phyloP scores from a whole-genome alignment of 129 eudicot species.

The Arctium lappa region DNA sequence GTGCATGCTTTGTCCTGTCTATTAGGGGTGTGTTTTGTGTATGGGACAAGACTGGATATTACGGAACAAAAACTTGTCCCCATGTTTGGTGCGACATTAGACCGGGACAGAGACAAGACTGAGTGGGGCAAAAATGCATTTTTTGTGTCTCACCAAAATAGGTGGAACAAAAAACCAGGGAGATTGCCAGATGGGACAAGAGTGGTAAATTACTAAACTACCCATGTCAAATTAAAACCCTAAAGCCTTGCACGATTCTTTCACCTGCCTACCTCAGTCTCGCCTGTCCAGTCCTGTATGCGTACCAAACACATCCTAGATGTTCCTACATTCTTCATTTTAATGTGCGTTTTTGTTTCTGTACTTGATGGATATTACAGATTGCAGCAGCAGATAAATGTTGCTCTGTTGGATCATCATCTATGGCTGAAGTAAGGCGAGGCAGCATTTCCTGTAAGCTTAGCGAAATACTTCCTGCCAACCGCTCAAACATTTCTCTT shows the following conservation, averaged over 20 bases:
- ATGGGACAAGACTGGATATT: not conserved
- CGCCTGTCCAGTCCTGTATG: not conserved
- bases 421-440: constrained; percentile 31
- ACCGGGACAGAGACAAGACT: not conserved
- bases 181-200: not conserved
- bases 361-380: constrained; percentile 35
- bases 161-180: not conserved
- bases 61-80: not conserved
- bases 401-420: constrained; percentile 40
- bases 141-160: not conserved
- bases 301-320: not conserved
- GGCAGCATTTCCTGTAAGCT: constrained; percentile 30
- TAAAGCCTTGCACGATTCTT: not conserved
- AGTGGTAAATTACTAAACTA: not conserved
- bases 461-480: constrained; percentile 76
- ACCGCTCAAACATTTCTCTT: constrained; percentile 49
- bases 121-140: not conserved
- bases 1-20: not conserved
- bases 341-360: not conserved
- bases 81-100: not conserved
- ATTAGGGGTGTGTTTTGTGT: not conserved
- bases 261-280: not conserved
- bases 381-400: constrained; percentile 18
- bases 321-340: constrained; percentile 12
- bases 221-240: not conserved